These are phyloP conservation scores for Monosporascus sp. DNA, from an alignment of 2,329 filamentous ascomycete species.

Conservation along the genomic window DNA sequence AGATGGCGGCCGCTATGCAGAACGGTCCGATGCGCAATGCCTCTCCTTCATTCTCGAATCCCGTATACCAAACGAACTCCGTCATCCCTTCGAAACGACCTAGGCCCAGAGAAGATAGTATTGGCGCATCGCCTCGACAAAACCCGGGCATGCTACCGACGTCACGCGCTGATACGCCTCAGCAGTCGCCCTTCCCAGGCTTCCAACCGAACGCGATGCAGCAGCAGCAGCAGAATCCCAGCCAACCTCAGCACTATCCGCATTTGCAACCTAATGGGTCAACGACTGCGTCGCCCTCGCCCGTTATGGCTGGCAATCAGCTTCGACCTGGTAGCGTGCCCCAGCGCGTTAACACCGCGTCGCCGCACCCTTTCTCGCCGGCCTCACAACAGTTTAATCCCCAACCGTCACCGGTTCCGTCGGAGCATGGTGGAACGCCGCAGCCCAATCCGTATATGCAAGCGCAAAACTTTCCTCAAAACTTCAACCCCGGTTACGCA, in stretches of 20 bases:
- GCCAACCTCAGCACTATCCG: constrained; percentile 67
- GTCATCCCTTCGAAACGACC: constrained; percentile 88
- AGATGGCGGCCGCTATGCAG: constrained; percentile 60
- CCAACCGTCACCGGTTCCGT: constrained; percentile 71
- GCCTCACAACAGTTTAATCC: constrained; percentile 65
- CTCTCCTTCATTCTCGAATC: constrained; percentile 72
- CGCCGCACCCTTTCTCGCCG: constrained; percentile 85
- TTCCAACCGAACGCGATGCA: constrained; percentile 63
- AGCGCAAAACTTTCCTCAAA: constrained; percentile 50
- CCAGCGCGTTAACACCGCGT: constrained; percentile 83
- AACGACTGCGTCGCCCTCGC: constrained; percentile 83
- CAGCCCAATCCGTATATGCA: constrained; percentile 69
- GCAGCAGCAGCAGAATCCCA: constrained; percentile 52
- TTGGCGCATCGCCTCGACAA: constrained; percentile 76
- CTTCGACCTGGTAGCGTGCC: constrained; percentile 65
- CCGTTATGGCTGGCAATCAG: constrained; percentile 77
- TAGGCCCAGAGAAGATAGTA: constrained; percentile 75
- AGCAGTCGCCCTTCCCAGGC: constrained; percentile 67
- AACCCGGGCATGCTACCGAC: constrained; percentile 68
- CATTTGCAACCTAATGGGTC: constrained; percentile 80
- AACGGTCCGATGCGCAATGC: constrained; percentile 81
- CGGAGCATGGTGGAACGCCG: constrained; percentile 70
- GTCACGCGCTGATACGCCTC: constrained; percentile 89
- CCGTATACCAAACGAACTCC: constrained; percentile 76
- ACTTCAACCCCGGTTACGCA: constrained; percentile 55